Base-by-base conservation (phyloP, 257 asterid species). In the Prunella vulgaris region DNA sequence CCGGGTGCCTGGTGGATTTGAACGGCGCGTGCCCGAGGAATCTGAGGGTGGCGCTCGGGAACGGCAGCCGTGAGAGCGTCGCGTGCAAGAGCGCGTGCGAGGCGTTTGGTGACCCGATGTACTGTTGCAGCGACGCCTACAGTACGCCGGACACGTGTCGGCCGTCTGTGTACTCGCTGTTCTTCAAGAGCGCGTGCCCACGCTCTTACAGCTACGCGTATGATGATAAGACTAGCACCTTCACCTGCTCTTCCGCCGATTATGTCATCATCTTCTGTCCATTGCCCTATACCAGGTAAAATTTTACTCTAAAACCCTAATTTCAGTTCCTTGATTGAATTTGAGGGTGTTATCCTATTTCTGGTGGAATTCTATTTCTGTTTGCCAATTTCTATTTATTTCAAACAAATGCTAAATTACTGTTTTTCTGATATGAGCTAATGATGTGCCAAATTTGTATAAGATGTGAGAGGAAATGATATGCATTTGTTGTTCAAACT, bases 21-120 rank as follows among this genome's bases (percentile, higher is more conserved):
- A 93, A 93, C 87, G 86, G 86, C 66, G 97, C 87, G 72, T 93
- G 98, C 44, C 98, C 98, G n/a, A 32, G 76, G 81, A 87, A 53
- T 65, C 84, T 90, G 68, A 74, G 80, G 58, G 97, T 90, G 83
- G 82, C 83, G 83, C 84, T 73, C 64, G 88, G 87, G 71, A 80
- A 74, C 13, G 85, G 82, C 17, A 71, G 84, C 63, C 52, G 72
- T 8, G 86, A 83, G 73, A 63, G 84, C 58, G 88, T 90, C 44
- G 98, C 94, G 69, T 90, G 98, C 76, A 86, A 69, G 92, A 90
- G 98, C 86, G 97, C 98, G 69, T 93, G 98, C 67, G 97, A 88
- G 85, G 98, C 98, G 66, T 90, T 90, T 56, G 93, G 94, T 40
- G 90, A 88, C 44, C 98, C 98, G 33, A 56, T 54, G 64, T 93